phyloP scores from a whole-genome alignment of 495 filamentous ascomycete species.

The Aspergillus diversus region DNA sequence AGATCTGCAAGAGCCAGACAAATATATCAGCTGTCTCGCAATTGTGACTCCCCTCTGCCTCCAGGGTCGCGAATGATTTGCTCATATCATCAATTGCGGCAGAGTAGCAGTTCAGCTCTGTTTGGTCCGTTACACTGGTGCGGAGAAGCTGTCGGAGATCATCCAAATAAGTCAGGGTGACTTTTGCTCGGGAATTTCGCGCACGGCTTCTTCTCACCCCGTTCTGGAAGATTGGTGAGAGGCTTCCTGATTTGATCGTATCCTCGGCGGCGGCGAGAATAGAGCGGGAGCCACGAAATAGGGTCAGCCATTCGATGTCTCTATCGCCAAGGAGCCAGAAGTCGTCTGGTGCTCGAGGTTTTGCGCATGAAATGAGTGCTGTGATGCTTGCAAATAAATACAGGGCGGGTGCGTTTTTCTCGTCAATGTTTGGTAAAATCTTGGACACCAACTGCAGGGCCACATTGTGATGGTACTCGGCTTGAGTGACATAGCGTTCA shows the following conservation, averaged over 20 bases:
- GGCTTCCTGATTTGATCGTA: slow-evolving; percentile 23
- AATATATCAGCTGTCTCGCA: slow-evolving; percentile 5
- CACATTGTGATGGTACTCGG: slow-evolving; percentile 37
- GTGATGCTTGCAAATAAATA: slow-evolving; percentile 43
- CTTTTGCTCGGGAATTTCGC: not conserved
- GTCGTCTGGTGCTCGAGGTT: slow-evolving; percentile 14
- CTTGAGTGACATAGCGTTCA: slow-evolving; percentile 27
- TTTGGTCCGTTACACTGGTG: not conserved
- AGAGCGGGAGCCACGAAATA: slow-evolving; percentile 39
- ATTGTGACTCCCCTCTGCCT: not conserved
- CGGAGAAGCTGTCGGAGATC: not conserved
- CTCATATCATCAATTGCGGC: slow-evolving; percentile 1
- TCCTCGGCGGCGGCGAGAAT: slow-evolving; percentile 35
- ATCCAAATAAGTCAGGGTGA: not conserved
- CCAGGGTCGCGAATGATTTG: not conserved
- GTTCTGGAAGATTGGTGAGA: slow-evolving; percentile 28
- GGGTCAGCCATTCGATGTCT: slow-evolving; percentile 41
- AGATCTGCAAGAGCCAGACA: not conserved
- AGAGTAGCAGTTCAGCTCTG: not conserved
- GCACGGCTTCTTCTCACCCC: not conserved
- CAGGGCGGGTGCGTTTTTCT: slow-evolving; percentile 35
- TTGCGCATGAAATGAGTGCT: slow-evolving; percentile 27
- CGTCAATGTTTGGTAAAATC: slow-evolving; percentile 26
- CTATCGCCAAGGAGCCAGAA: slow-evolving; percentile 39
- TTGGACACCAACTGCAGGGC: slow-evolving; percentile 34